Base-by-base conservation (phyloP, 208 protist genomes). In the Leptomonas pyrrhocoris region DNA sequence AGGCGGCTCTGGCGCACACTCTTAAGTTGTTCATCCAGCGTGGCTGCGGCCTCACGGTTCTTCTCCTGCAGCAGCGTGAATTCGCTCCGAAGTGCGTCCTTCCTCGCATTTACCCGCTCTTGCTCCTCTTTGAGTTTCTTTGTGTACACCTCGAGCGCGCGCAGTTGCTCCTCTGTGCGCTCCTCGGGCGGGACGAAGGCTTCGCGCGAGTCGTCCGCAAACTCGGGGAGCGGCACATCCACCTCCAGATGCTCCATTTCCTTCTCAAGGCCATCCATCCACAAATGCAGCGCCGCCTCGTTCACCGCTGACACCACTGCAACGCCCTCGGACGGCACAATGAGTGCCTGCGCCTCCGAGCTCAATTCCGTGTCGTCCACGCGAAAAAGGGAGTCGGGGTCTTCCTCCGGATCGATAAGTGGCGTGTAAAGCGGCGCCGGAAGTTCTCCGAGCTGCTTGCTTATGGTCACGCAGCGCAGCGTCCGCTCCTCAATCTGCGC, bases 241-340 rank as follows among this genome's bases (percentile, higher is more conserved):
- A 93, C 86, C 49, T 77, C 50, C 13, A 94, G 38, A 8, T 83
- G 80, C 66, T 86, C 80, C 51, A 86, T 83, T 23, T 92, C 94
- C 74, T 93, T 91, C 58, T 96, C 92, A 25, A 97, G 88, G 53
- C 92, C 90, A 60, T 96, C 90, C 94, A 97, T 97, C 94, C 91
- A 95, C 25, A 89, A 73, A 40, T 87, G 84, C 31, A 97, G 74
- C 0, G 90, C 94, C 18, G 81, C 84, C 72, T 97, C 89, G 59
- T 68, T 62, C 28, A 61, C 59, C 23, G 49, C 45, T 27, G 68
- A 74, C 49, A 74, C 59, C 40, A 75, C 55, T 23, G 34, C 23
- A 16, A 27, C 31, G 53, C 53, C 36, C 48, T 89, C 83, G 21
- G 78, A 68, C 11, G 85, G 79, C 8, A 83, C 48, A 38, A 87